These are phyloP conservation scores for Ascochyta viciae-villosae DNA, from an alignment of 2,329 filamentous ascomycete genomes.

Conservation along the genomic window DNA sequence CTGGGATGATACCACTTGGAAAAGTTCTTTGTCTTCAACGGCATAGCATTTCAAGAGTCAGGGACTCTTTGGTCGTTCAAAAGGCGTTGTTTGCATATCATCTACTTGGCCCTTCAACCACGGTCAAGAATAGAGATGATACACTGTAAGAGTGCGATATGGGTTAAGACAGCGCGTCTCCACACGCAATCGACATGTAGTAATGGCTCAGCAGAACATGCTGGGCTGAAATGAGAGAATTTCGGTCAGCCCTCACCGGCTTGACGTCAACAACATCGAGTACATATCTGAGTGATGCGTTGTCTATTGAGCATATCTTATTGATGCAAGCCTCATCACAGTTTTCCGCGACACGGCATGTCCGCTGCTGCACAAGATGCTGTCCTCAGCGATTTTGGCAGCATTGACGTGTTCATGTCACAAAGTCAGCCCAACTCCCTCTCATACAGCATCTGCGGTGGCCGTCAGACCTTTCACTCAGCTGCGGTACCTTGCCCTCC, in stretches of 20 bases:
- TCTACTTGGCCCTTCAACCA: slow-evolving; percentile 50
- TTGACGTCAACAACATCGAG: slow-evolving; percentile 4
- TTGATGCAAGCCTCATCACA: slow-evolving; percentile 15
- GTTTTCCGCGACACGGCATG: slow-evolving; percentile 2
- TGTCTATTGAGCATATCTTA: not conserved
- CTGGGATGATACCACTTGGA: slow-evolving; percentile 61
- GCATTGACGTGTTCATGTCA: slow-evolving; percentile 11
- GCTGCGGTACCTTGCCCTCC: not conserved
- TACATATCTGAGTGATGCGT: not conserved
- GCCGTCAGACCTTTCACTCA: slow-evolving; percentile 1
- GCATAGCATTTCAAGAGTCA: slow-evolving; percentile 55
- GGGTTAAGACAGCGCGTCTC: slow-evolving; percentile 25
- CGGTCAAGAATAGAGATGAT: slow-evolving; percentile 41
- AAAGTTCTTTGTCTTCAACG: slow-evolving; percentile 69
- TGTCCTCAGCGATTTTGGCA: slow-evolving; percentile 11
- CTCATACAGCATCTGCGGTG: slow-evolving; percentile 11
- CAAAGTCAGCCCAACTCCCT: not conserved
- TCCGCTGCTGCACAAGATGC: slow-evolving; percentile 1
- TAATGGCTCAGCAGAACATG: slow-evolving; percentile 22
- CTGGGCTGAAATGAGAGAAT: slow-evolving; percentile 24
- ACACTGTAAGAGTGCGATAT: slow-evolving; percentile 38
- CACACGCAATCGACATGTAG: slow-evolving; percentile 29
- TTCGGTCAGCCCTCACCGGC: slow-evolving; percentile 15
- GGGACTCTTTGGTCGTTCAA: slow-evolving; percentile 42
- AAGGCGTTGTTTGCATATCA: slow-evolving; percentile 49